These are phyloP conservation scores for Fusarium paranaense DNA, from an alignment of 2,329 filamentous ascomycete species.

Conservation along the genomic window DNA sequence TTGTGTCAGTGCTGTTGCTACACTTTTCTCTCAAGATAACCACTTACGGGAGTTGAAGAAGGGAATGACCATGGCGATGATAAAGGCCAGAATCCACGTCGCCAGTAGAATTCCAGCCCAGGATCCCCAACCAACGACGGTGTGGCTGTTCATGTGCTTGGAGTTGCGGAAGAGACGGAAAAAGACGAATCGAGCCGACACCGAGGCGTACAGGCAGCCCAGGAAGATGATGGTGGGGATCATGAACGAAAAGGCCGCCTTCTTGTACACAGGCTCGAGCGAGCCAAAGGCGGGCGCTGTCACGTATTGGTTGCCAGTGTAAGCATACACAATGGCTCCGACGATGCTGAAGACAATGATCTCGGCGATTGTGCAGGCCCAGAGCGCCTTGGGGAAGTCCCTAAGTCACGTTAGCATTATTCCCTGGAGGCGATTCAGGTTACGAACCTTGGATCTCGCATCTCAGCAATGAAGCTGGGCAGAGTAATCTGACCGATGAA, in stretches of 20 bases:
- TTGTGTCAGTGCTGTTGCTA: conserved; percentile 14
- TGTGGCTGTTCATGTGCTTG: conserved; percentile 84
- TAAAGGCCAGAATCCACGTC: conserved; percentile 89
- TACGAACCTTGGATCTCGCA: conserved; percentile 71
- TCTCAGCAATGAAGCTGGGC: conserved; percentile 95
- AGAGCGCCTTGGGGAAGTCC: conserved; percentile 94
- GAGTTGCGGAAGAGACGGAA: conserved; percentile 88
- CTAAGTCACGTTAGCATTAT: conserved; percentile 52
- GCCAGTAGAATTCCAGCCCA: conserved; percentile 78
- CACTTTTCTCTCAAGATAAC: not conserved
- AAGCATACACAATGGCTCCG: conserved; percentile 85
- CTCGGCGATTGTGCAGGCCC: conserved; percentile 89
- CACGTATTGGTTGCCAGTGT: conserved; percentile 90
- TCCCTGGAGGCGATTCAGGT: not conserved
- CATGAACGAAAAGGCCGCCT: conserved; percentile 94
- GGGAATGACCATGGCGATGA: conserved; percentile 92
- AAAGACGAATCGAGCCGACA: conserved; percentile 91
- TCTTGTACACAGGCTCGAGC: conserved; percentile 82
- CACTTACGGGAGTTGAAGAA: conserved; percentile 83
- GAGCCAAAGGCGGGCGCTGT: conserved; percentile 89
- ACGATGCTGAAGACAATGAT: conserved; percentile 88
- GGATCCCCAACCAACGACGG: conserved; percentile 80
- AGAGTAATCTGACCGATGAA: conserved; percentile 97
- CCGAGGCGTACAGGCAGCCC: conserved; percentile 89
- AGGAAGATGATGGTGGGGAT: conserved; percentile 94